phyloP scores from a whole-genome alignment of 805 yeast species.

The Candida krabiensis region DNA sequence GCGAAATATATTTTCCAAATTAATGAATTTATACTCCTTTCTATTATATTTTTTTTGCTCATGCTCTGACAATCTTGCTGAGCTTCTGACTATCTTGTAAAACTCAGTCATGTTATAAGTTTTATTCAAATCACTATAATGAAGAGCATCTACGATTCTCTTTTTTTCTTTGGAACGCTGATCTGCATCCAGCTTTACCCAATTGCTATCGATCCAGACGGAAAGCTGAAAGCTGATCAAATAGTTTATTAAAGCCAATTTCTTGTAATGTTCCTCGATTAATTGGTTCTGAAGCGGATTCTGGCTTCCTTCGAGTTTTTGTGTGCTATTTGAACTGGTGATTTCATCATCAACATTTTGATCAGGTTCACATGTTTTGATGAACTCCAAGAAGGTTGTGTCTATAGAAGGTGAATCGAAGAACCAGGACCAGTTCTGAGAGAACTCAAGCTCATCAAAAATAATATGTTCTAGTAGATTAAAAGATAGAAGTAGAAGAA shows the following conservation, averaged over 20 bases:
- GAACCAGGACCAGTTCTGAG: slow-evolving; percentile 13
- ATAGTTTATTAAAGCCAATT: slow-evolving; percentile 6
- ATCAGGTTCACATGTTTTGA: slow-evolving; percentile 12
- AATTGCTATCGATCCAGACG: slow-evolving; percentile 15
- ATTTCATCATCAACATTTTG: slow-evolving; percentile 3
- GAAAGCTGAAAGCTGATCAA: slow-evolving; percentile 17
- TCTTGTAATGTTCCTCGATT: slow-evolving; percentile 6
- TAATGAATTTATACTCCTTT: not conserved
- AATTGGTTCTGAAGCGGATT: not conserved
- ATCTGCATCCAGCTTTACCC: slow-evolving; percentile 4
- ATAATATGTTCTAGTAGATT: slow-evolving; percentile 12
- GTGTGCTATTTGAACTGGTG: not conserved
- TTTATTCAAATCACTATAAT: slow-evolving; percentile 9
- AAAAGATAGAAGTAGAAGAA: slow-evolving; percentile 8
- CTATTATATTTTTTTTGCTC: slow-evolving; percentile 4
- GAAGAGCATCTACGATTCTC: slow-evolving; percentile 6
- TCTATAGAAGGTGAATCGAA: slow-evolving; percentile 5
- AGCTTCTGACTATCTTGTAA: slow-evolving; percentile 4
- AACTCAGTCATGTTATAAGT: slow-evolving; percentile 5
- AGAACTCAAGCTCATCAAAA: slow-evolving; percentile 9
- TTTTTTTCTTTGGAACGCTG: not conserved
- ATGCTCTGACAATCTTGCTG: not conserved
- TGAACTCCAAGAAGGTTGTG: slow-evolving; percentile 9
- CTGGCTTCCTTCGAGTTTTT: not conserved
- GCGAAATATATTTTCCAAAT: slow-evolving; percentile 4